Evolutionary conservation across 2,329 filamentous ascomycete species (phyloP).

Genomic region (Alternaria ventricosa): DNA sequence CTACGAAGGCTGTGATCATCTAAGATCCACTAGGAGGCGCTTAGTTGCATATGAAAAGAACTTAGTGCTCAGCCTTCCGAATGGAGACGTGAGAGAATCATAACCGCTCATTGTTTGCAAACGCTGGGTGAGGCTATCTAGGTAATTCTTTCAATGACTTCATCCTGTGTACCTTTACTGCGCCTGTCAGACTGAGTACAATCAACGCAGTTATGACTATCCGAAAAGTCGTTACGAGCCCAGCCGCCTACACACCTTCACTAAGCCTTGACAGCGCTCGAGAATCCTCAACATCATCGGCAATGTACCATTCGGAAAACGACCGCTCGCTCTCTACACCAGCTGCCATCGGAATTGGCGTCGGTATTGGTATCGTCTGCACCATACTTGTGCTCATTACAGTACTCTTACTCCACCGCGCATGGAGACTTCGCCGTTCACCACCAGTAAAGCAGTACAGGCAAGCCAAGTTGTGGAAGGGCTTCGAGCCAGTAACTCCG

Average conservation of each 20-base stretch:
- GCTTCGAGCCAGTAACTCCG: conserved; percentile 21
- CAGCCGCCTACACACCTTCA: neutral
- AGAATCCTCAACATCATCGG: neutral
- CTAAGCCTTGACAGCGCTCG: neutral
- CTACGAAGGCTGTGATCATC: neutral
- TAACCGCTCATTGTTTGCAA: neutral
- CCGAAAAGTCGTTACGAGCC: too few relatives aligned
- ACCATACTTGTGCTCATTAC: conserved; percentile 8
- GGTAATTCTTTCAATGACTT: neutral
- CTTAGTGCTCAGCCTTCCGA: neutral
- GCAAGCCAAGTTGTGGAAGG: conserved; percentile 24
- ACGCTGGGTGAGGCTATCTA: neutral
- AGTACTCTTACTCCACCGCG: conserved; percentile 16
- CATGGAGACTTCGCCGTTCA: conserved; percentile 4
- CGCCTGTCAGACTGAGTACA: neutral
- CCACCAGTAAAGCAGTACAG: conserved; percentile 12
- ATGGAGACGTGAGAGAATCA: neutral
- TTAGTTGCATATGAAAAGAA: neutral
- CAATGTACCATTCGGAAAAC: neutral
- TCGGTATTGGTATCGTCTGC: conserved; percentile 17
- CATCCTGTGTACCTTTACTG: neutral
- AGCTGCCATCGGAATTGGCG: conserved; percentile 23
- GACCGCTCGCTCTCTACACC: conserved; percentile 10
- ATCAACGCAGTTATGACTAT: neutral
- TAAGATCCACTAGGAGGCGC: neutral